A percentile compares a stretch with the other conserved stretches of the same genome.
These are phyloP conservation scores for Lipomyces yamanashiensis DNA, from an alignment of 805 yeast genomes.

Conservation along the genomic window DNA sequence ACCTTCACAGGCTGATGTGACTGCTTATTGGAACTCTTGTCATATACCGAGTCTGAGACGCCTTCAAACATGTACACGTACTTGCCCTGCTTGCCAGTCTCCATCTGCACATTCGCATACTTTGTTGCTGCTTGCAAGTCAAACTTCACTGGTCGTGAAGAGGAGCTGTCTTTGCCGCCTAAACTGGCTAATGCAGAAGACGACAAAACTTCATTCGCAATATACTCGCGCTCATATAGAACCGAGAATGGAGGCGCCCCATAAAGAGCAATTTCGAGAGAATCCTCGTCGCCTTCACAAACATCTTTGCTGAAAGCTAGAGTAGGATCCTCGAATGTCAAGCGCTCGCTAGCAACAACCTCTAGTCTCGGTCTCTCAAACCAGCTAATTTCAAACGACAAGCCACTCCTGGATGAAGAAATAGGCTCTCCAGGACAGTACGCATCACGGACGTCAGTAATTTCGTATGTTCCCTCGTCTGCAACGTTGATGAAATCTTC, in stretches of 20 bases:
- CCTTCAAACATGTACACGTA: conserved; percentile 65
- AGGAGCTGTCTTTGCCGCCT: conserved; percentile 41
- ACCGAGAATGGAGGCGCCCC: conserved; percentile 43
- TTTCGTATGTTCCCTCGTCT: conserved; percentile 55
- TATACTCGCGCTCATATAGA: conserved; percentile 23
- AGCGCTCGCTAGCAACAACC: conserved; percentile 45
- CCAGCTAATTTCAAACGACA: conserved; percentile 50
- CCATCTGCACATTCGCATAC: conserved; percentile 54
- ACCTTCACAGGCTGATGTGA: conserved; percentile 48
- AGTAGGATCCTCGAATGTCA: conserved; percentile 38
- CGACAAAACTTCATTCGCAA: conserved; percentile 16
- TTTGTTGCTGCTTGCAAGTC: conserved; percentile 58
- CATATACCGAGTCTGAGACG: conserved; percentile 65
- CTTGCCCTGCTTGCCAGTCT: conserved; percentile 57
- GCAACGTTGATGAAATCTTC: conserved; percentile 46
- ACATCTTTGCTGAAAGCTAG: conserved; percentile 48
- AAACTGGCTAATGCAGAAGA: conserved; percentile 62
- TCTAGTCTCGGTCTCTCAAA: conserved; percentile 53
- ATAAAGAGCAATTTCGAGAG: conserved; percentile 55
- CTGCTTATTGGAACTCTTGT: conserved; percentile 45
- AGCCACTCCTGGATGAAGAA: conserved; percentile 44
- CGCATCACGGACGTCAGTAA: conserved; percentile 55
- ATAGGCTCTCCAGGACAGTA: conserved; percentile 53
- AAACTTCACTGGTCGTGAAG: conserved; percentile 4
- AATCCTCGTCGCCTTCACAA: conserved; percentile 56